Base-by-base conservation (phyloP, 345 rosid genomes). In the Lumnitzera racemosa region DNA sequence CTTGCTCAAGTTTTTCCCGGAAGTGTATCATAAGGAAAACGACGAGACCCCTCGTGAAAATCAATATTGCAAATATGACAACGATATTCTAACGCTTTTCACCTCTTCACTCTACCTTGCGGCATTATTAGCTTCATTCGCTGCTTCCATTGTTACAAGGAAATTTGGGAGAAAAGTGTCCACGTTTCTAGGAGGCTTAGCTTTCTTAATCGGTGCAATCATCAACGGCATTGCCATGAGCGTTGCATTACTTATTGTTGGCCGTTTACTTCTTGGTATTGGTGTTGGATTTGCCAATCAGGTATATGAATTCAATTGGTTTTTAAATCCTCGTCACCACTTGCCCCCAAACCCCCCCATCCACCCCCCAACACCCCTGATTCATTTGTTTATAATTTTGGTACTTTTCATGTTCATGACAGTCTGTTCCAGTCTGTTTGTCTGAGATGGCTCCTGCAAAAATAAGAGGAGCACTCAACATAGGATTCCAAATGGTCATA, bases 201-300 rank as follows among this genome's bases (percentile, higher is more conserved):
- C 78, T 46, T 89, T 89, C 65, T 77, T 87, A 4, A 1, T 67
- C 12, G 95, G 96, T 2, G 74, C 95, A 13, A 59, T 88, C 67
- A 65, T 89, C 20, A 86, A 80, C 17, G 96, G 86, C 12, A 66
- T 68, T 49, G 96, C 96, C 0, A 50, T 57, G 36, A 85, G 83
- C 51, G 53, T 82, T 7, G 76, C 63, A 0, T 72, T 86, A 82
- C 84, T 71, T 8, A 87, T 84, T 51, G 51, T 88, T 15, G 89
- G 97, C 47, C 90, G 89, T 57, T 47, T 90, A 41, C 67, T 88
- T 47, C 96, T 88, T 15, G 96, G 89, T 59, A 68, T 88, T 0
- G 96, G 94, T 2, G 94, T 88, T n/a, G 97, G 96, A 27, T 88
- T 88, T 31, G 88, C 91, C 31, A 88, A 91, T 70, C 96, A 89